These are phyloP conservation scores for Dothideomycetes sp. DNA, from an alignment of 2,329 filamentous ascomycete species.

Conservation along the genomic window DNA sequence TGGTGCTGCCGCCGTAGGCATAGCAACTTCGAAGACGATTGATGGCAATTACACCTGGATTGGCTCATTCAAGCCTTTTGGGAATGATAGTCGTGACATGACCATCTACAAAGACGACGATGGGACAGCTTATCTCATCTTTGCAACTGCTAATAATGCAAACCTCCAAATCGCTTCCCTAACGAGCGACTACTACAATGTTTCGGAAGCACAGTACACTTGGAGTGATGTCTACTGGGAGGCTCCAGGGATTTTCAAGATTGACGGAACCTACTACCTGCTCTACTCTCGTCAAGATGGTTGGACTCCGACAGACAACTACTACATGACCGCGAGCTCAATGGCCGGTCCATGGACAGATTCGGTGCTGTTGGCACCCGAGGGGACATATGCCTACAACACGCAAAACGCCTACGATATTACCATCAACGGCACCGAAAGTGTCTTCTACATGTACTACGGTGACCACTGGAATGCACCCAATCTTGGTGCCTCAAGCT, in stretches of 20 bases:
- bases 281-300: constrained; percentile 41
- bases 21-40: constrained; percentile 47
- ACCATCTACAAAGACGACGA: constrained; percentile 53
- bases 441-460: constrained; percentile 43
- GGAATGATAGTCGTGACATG: constrained; percentile 45
- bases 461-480: constrained; percentile 54
- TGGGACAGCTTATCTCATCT: constrained; percentile 49
- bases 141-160: constrained; percentile 27
- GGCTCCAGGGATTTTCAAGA: constrained; percentile 52
- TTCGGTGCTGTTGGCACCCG: constrained; percentile 48
- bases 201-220: constrained; percentile 13
- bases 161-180: constrained; percentile 16
- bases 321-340: constrained; percentile 44
- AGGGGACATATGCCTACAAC: constrained; percentile 46
- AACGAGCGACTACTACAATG: constrained; percentile 16
- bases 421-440: constrained; percentile 26
- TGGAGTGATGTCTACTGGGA: constrained; percentile 29
- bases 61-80: constrained; percentile 36
- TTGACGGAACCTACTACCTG: constrained; percentile 50
- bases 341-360: constrained; percentile 46
- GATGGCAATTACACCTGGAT: constrained; percentile 49
- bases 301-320: constrained; percentile 54
- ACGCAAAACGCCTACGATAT: constrained; percentile 53
- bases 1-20: constrained; percentile 52
- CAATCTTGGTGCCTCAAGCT: constrained; percentile 35